Percentiles rank a stretch among this genome's conserved stretches.
Evolutionary conservation across 192 early-diverging fungal species (phyloP).

Genomic region (Entomortierella beljakovae): DNA sequence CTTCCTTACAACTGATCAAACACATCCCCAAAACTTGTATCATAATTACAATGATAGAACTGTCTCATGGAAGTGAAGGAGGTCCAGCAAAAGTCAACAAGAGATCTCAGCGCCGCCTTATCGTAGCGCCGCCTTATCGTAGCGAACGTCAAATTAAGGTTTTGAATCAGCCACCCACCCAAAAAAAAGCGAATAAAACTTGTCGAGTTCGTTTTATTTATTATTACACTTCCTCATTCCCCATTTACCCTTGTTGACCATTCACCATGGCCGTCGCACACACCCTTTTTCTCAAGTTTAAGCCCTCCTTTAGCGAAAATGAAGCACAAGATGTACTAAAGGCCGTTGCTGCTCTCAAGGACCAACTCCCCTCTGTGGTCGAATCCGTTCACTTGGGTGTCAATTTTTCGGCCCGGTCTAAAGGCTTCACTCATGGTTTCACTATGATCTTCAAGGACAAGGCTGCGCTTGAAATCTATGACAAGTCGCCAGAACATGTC

Average conservation of each 20-base stretch:
- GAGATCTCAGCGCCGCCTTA: no score
- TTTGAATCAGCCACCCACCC: no score
- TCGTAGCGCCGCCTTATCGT: no score
- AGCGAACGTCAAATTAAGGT: no score
- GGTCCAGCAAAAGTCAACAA: no score
- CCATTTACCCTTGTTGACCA: background rate
- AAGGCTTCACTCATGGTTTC: slow-evolving; percentile 49
- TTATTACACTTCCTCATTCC: background rate
- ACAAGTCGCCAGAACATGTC: slow-evolving; percentile 37
- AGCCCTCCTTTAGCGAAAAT: slow-evolving; percentile 23
- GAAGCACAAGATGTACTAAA: slow-evolving; percentile 42
- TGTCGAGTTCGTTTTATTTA: background rate
- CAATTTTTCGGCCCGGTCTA: slow-evolving; percentile 37
- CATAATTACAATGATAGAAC: no score
- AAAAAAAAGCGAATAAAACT: no score
- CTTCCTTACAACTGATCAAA: no score
- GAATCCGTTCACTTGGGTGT: slow-evolving; percentile 46
- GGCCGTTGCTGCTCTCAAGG: slow-evolving; percentile 31
- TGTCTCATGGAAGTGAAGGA: no score
- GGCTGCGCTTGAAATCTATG: slow-evolving; percentile 36
- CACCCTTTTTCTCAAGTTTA: slow-evolving; percentile 44
- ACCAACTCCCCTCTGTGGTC: slow-evolving; percentile 26
- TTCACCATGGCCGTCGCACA: slow-evolving; percentile 33
- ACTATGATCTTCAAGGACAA: slow-evolving; percentile 52
- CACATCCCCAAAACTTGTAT: no score